A percentile compares a stretch with the other conserved stretches of the same genome.
Conservation (phyloP, 495 filamentous ascomycete species). For the Acidiella bohemica region DNA sequence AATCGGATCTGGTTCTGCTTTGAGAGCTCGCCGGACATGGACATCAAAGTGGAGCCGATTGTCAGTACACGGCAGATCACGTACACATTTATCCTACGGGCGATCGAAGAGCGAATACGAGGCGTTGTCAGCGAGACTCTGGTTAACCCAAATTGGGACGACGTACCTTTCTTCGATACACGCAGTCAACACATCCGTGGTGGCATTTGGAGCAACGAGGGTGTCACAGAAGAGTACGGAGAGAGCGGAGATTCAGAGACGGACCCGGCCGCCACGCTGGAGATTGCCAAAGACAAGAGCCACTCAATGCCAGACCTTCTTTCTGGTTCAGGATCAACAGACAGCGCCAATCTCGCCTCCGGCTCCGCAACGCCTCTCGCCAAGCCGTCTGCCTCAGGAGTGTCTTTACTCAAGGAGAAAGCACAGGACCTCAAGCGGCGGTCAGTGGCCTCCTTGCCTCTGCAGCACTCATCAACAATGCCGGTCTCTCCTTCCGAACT, state of each 20-base stretch:
- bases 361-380: conserved; percentile 5
- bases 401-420: neutral
- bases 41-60: conserved; percentile 83
- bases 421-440: conserved; percentile 11
- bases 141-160: conserved; percentile 93
- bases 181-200: conserved; percentile 63
- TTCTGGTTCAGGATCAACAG: neutral
- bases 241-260: conserved; percentile 19
- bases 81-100: conserved; percentile 75
- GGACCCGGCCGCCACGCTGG: neutral
- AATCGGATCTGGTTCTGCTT: conserved; percentile 94
- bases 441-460: conserved; percentile 12
- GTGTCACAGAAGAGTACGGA: neutral
- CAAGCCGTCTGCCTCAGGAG: neutral
- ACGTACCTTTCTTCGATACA: conserved; percentile 77
- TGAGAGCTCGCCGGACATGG: conserved; percentile 79
- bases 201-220: conserved; percentile 66
- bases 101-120: conserved; percentile 86
- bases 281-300: conserved; percentile 21
- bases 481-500: neutral
- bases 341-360: conserved; percentile 18
- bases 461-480: conserved; percentile 1
- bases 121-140: conserved; percentile 86
- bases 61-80: conserved; percentile 93
- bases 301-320: conserved; percentile 5